Base-by-base conservation (phyloP, 2,329 filamentous ascomycete species). In the Trichoderma afroharzianum region DNA sequence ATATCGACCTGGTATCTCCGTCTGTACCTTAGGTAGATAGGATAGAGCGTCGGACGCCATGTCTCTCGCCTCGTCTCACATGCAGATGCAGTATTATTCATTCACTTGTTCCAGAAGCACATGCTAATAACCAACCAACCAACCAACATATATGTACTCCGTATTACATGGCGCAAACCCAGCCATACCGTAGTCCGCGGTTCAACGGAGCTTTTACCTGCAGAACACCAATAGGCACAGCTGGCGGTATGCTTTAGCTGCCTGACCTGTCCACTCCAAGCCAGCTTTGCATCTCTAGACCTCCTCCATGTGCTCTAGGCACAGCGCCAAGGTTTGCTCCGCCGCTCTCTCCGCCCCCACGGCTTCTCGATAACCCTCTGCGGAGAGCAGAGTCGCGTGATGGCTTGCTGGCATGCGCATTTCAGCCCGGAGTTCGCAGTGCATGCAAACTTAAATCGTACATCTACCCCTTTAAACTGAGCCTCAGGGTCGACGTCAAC, bases 301-400 rank as follows among this genome's bases (percentile, higher is more conserved):
- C 57, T 58, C n/a, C 64, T 68, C 64, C 57, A 28, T 43, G 26
- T n/a, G 68, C 68, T 67, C 50, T 58, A 67, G 50, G 50, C 7
- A 57, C 18, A 57, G 53, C 53, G 63, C 63, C 63, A 67, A 67
- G 63, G 53, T 39, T 67, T 67, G 32, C 63, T 67, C 63, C 63
- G 63, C 63, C 63, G 32, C 53, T 28, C 63, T 43, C 63, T 53
- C 63, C 63, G 63, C 63, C 63, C 63, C 63, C 50, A 57, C 53
- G 32, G 33, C 15, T 57, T 57, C 50, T 30, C 61, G 61, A 63
- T 63, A 43, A 43, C 26, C 61, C 21, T 58, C 63, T 58, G 50
- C 50, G 63, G 63, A 67, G 63, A 57, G 63, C 28, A 21, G 30
- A 67, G 63, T 67, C 63, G 63, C 63, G 63, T 67, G 63, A 57